phyloP scores from a whole-genome alignment of 2,329 filamentous ascomycete species.

The Cladosporium sp. region DNA sequence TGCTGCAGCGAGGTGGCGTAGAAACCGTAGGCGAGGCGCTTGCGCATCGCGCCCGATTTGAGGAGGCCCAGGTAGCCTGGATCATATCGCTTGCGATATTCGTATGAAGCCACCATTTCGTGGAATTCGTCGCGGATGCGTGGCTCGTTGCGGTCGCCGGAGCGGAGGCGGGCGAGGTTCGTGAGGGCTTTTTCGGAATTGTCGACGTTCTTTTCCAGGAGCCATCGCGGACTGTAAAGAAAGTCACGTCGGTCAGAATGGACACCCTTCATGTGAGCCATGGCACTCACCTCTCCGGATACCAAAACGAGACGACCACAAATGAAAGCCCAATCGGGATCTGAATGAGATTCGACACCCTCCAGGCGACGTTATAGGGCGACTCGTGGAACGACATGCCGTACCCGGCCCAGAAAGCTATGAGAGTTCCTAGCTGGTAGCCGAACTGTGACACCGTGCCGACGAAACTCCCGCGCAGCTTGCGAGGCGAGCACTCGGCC shows the following conservation, averaged over 20 bases:
- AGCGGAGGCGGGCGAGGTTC: conserved; percentile 31
- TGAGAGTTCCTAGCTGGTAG: conserved; percentile 42
- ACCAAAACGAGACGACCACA: conserved; percentile 36
- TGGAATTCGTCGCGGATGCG: conserved; percentile 35
- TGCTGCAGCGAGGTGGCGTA: conserved; percentile 30
- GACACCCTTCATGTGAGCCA: too few relatives aligned
- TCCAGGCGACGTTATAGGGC: conserved; percentile 42
- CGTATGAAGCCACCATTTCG: conserved; percentile 34
- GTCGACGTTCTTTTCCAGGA: conserved; percentile 34
- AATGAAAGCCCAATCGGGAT: conserved; percentile 39
- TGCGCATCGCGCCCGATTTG: conserved; percentile 32
- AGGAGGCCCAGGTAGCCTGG: conserved; percentile 33
- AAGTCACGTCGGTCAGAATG: too few relatives aligned
- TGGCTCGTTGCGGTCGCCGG: conserved; percentile 28
- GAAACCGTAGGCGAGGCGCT: conserved; percentile 37
- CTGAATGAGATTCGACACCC: conserved; percentile 40
- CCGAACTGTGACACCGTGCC: conserved; percentile 40
- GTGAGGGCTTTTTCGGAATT: conserved; percentile 19
- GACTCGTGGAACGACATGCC: conserved; percentile 40
- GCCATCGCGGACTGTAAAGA: conserved; percentile 31
- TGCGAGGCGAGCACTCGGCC: conserved; percentile 40
- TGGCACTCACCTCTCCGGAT: conserved; percentile 31
- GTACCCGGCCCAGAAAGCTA: conserved; percentile 43
- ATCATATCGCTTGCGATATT: conserved; percentile 32
- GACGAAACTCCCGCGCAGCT: conserved; percentile 39